Evolutionary conservation across 345 rosid genomes (phyloP), one percentile per base, ranked within the genome.

Genomic region (Populus simonii): DNA sequence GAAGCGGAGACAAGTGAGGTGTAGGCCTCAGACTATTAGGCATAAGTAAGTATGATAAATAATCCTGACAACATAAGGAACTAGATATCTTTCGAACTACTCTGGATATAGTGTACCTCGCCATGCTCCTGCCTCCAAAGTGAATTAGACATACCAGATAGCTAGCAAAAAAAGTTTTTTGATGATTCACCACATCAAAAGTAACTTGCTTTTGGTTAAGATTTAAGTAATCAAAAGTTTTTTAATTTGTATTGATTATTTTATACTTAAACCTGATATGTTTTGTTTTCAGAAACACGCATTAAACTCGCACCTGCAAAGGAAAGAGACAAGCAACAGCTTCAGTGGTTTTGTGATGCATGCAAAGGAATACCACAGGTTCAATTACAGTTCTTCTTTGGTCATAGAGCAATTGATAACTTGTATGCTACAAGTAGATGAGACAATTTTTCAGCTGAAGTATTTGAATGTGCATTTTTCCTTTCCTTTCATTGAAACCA

Each of bases 321-420:
- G 69, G 99, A 90, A 86, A 86, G 90, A 70, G 97, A 92, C 80
- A 85, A 75, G 65, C 90, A 89, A 82, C 97, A 94, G 81, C 90
- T 96, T 57, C 88, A 89, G 84, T 85, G 86, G 89, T 96, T 96
- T 82, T 94, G 92, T 78, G 88, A 96, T 86, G 94, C 97, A 41
- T 96, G 99, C 92, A 93, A 92, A 86, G 98, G 99, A 83, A 92
- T 92, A 76, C 88, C 97, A 31, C 96, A 85, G 97, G 99, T 93
- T 89, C 51, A 17, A n/a, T 18, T 68, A 35, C 10, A 33, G 68
- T 72, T 73, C 1, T 35, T 73, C 47, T 18, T 59, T 59, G 65
- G 29, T 59, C 75, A 20, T 35, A 55, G 29, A 72, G 47, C 63
- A 33, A 22, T 72, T 20, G 73, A 70, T 6, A 45, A 31, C 35